phyloP scores from a whole-genome alignment of 164 flowering plant species.

The Nelumbo lutea region DNA sequence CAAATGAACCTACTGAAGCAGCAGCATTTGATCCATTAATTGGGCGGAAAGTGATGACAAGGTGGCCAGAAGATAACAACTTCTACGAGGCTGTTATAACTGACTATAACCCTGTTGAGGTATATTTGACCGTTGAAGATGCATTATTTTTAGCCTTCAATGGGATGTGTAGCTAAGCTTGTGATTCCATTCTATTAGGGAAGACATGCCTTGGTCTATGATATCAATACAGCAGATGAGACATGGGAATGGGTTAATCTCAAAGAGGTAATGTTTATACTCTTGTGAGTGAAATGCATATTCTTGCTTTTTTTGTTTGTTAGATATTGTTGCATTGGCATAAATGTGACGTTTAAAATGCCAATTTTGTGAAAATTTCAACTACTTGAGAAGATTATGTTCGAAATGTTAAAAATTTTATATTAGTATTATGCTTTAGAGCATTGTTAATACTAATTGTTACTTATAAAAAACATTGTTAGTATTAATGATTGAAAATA shows the following conservation, averaged over 20 bases:
- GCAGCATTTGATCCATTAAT: constrained; percentile 47
- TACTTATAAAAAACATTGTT: too few relatives aligned
- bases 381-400: too few relatives aligned
- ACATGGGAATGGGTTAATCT: constrained; percentile 58
- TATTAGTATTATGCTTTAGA: too few relatives aligned
- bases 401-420: too few relatives aligned
- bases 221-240: constrained; percentile 36
- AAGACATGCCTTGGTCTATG: constrained; percentile 48
- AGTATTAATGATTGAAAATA: too few relatives aligned
- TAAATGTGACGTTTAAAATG: neutral
- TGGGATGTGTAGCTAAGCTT: neutral
- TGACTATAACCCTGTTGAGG: constrained; percentile 65
- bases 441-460: too few relatives aligned
- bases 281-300: neutral
- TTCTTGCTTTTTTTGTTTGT: neutral
- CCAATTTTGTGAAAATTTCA: too few relatives aligned
- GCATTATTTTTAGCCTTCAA: neutral
- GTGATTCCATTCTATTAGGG: constrained; percentile 34
- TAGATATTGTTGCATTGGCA: neutral
- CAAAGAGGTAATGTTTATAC: constrained; percentile 34
- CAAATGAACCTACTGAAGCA: constrained; percentile 47
- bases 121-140: constrained; percentile 20
- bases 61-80: constrained; percentile 95
- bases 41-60: constrained; percentile 88
- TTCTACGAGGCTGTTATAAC: constrained; percentile 94